Evolutionary conservation across 345 rosid genomes (phyloP), one percentile per base, ranked within the genome.

Genomic region (Schrenkiella parvula): DNA sequence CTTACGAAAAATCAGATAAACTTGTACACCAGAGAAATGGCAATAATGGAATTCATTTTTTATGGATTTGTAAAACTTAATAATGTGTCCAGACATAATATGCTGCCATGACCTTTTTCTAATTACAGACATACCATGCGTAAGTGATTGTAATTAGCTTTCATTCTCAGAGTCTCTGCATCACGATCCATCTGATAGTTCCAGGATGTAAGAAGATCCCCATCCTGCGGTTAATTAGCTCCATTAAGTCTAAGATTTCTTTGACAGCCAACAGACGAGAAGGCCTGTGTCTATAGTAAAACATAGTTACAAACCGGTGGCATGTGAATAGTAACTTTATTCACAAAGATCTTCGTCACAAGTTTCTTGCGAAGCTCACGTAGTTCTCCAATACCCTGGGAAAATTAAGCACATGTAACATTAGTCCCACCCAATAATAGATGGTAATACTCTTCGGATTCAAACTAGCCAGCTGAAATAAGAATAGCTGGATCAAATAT

Each of bases 251-350:
- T 35, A 22, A 28, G 13, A 53, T 22, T 65, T 42, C 64, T 11
- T 35, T 29, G 37, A 50, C 68, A 79, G 19, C 53, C 28, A 44
- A 23, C 64, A 35, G 50, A 71, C 19, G 65, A 18, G 70, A 51
- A n/a, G n/a, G 52, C 65, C 42, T 32, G 38, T 26, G 42, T 2
- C 2, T 32, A n/a, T n/a, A 11, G 59, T 46, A 52, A 43, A 72
- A 22, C 48, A 55, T 56, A n/a, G 26, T n/a, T 46, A 68, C 73
- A 39, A 48, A 93, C 98, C 93, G 87, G 97, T 38, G 98, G 97
- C 88, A 87, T 75, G 78, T 93, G 90, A 81, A 90, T 85, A 28
- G 86, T 83, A 43, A 93, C 90, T 93, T 88, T 87, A 68, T 93
- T 93, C 6, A 86, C 88, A 80, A 93, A 93, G 82, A 90, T 93